These are phyloP conservation scores for Aspergillus hortae DNA, from an alignment of 2,329 filamentous ascomycete species.

Conservation along the genomic window DNA sequence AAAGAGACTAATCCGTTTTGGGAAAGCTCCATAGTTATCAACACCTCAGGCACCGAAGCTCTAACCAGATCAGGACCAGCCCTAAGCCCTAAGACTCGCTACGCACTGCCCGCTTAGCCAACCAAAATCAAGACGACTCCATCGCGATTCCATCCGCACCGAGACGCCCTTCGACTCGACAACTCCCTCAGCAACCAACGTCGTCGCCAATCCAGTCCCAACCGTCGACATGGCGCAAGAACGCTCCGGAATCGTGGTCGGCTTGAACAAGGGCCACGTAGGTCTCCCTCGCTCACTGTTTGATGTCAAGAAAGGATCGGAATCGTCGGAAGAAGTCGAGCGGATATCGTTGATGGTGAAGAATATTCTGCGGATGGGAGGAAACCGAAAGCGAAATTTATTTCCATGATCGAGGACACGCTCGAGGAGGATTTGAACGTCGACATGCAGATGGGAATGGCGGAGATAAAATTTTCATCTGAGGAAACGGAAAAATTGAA, in stretches of 20 bases:
- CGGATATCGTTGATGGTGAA: slow-evolving; percentile 1
- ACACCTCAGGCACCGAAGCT: slow-evolving; percentile 6
- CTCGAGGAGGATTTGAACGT: not conserved
- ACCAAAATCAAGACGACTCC: slow-evolving; percentile 29
- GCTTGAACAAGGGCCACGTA: slow-evolving; percentile 66
- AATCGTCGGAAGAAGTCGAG: slow-evolving; percentile 10
- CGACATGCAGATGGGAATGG: not conserved
- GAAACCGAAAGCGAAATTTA: not conserved
- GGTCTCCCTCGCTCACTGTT: slow-evolving; percentile 35
- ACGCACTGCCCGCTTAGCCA: slow-evolving; percentile 28
- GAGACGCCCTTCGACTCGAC: slow-evolving; percentile 21
- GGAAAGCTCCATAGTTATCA: not conserved
- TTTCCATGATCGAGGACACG: not conserved
- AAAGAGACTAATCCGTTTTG: too few species aligned
- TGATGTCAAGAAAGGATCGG: slow-evolving; percentile 1
- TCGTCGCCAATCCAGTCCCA: slow-evolving; percentile 33
- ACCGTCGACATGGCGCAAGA: slow-evolving; percentile 49
- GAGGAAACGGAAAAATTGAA: not conserved
- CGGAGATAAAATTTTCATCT: not conserved
- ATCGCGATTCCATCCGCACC: slow-evolving; percentile 23
- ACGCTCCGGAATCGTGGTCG: slow-evolving; percentile 55
- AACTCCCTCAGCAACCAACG: slow-evolving; percentile 27
- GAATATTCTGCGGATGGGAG: not conserved
- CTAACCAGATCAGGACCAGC: slow-evolving; percentile 15
- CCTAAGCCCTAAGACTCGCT: slow-evolving; percentile 42